Evolutionary conservation across 2,329 filamentous ascomycete genomes (phyloP).

Genomic region (Fusarium gaditjirri): DNA sequence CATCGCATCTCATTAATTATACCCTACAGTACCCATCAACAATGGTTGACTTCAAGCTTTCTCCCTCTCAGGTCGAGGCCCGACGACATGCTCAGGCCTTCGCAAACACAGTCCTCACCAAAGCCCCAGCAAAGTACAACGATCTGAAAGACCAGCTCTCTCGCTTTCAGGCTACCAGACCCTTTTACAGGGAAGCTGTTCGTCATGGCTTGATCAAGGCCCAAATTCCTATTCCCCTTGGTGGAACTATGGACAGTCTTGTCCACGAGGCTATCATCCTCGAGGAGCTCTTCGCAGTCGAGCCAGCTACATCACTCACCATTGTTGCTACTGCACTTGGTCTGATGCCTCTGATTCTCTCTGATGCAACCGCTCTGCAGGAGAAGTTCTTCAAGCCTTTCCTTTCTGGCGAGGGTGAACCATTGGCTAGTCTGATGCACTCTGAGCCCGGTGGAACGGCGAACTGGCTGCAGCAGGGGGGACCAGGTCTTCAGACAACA

Average conservation of each 20-base stretch:
- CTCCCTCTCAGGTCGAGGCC: background rate
- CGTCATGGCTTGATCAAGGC: background rate
- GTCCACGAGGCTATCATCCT: background rate
- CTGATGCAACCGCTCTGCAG: background rate
- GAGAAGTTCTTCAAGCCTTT: constrained; percentile 1
- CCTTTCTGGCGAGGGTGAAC: background rate
- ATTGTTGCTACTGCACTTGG: constrained; percentile 8
- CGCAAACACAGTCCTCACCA: background rate
- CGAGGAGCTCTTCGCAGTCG: background rate
- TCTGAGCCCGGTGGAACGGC: constrained; percentile 4
- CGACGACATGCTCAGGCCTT: background rate
- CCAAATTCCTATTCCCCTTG: background rate
- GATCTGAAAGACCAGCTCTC: background rate
- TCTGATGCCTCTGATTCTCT: background rate
- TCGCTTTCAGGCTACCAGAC: background rate
- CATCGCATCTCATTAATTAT: background rate
- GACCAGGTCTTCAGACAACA: background rate
- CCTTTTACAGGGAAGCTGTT: background rate
- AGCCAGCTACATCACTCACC: background rate
- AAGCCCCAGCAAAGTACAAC: background rate
- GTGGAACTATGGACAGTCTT: background rate
- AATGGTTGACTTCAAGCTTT: background rate
- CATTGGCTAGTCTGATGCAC: constrained; percentile 1
- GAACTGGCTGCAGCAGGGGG: constrained; percentile 8
- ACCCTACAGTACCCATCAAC: accelerated